Conservation (phyloP, 2,329 filamentous ascomycete genomes). For the Arthrobotrys entomopaga region DNA sequence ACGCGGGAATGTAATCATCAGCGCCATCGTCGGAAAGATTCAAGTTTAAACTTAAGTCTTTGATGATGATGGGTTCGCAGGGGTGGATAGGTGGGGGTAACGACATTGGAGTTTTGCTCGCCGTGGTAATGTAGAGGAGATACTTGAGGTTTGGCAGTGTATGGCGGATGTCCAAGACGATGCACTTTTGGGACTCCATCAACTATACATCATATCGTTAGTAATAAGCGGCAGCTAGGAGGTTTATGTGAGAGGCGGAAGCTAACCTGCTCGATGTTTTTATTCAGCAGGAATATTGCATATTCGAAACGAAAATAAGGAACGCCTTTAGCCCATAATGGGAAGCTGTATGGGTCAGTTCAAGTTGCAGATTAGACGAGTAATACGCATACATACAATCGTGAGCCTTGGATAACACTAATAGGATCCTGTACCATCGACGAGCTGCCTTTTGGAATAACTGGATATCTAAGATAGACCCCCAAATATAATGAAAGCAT, state of each 20-base stretch:
- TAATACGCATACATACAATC: conserved; percentile 38
- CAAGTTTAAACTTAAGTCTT: conserved; percentile 13
- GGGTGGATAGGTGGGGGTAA: conserved; percentile 45
- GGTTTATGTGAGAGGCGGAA: neutral
- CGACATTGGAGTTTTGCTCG: conserved; percentile 67
- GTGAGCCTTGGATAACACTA: conserved; percentile 58
- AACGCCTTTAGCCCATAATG: conserved; percentile 76
- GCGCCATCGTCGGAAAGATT: neutral
- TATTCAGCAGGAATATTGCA: conserved; percentile 94
- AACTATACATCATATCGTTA: conserved; percentile 62
- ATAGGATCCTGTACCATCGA: conserved; percentile 82
- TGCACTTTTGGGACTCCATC: conserved; percentile 73
- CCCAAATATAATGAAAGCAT: conserved; percentile 84
- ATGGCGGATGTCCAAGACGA: conserved; percentile 88
- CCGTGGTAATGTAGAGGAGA: conserved; percentile 86
- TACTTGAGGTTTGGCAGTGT: conserved; percentile 95
- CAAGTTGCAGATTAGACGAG: neutral
- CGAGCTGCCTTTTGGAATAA: conserved; percentile 77
- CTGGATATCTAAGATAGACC: conserved; percentile 81
- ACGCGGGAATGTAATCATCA: conserved; percentile 27
- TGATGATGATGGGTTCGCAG: conserved; percentile 40
- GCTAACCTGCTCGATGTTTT: conserved; percentile 76
- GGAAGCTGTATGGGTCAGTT: conserved; percentile 74
- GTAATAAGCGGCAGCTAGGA: conserved; percentile 54
- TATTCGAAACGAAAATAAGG: conserved; percentile 94